These are phyloP conservation scores for Periconia macrospinosa DNA, from an alignment of 2,329 filamentous ascomycete genomes.

Conservation along the genomic window DNA sequence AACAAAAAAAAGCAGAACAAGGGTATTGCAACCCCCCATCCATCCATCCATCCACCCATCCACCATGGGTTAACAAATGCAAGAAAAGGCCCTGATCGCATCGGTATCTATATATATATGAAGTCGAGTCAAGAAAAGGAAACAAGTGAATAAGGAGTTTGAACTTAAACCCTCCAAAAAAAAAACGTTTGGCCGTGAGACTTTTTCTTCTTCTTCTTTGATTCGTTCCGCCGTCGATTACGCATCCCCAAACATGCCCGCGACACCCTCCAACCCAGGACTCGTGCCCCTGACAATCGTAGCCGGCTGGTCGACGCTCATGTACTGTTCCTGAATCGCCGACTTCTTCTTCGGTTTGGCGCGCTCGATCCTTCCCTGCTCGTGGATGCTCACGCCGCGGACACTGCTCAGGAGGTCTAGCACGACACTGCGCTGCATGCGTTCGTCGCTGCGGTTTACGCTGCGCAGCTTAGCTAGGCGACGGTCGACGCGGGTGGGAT, in stretches of 20 bases:
- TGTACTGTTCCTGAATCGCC: conserved; percentile 44
- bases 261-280: conserved; percentile 47
- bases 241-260: conserved; percentile 47
- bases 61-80: no score
- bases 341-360: conserved; percentile 33
- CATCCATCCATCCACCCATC: no score
- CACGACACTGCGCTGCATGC: conserved; percentile 78
- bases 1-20: no score
- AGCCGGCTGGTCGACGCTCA: conserved; percentile 44
- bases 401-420: conserved; percentile 84
- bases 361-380: conserved; percentile 78
- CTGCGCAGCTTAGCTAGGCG: conserved; percentile 46
- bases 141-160: no score
- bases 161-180: no score
- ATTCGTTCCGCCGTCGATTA: not conserved
- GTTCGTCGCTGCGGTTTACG: conserved; percentile 58
- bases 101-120: no score
- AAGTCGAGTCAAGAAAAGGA: no score
- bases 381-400: conserved; percentile 87
- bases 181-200: no score
- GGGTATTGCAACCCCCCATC: no score
- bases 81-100: no score
- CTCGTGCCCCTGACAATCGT: conserved; percentile 43
- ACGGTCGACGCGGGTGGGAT: conserved; percentile 62
- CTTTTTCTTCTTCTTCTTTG: no score